A percentile compares a stretch with the other conserved stretches of the same genome.
Conservation (phyloP, 2,329 filamentous ascomycete genomes). For the Juglanconis sp. region DNA sequence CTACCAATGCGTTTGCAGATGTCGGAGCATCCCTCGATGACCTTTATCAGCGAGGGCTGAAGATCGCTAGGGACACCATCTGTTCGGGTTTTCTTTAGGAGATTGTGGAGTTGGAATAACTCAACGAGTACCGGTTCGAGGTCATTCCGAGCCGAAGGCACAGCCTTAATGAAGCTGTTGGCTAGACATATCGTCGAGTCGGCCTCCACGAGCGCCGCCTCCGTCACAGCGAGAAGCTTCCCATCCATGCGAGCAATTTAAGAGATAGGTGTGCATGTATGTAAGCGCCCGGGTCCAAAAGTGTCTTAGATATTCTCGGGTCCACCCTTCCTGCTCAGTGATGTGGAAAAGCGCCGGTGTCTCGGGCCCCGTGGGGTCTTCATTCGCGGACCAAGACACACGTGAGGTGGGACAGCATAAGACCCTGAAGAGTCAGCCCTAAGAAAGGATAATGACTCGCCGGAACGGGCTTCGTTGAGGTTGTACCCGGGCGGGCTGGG, state of each 20-base stretch:
- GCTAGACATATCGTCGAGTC: slow-evolving; percentile 5
- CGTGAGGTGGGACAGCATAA: no score
- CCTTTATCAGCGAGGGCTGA: slow-evolving; percentile 1
- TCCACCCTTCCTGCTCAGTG: not conserved
- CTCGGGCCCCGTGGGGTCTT: not conserved
- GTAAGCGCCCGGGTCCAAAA: not conserved
- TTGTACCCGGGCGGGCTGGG: no score
- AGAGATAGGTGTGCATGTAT: not conserved
- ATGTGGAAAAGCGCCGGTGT: not conserved
- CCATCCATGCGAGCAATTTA: slow-evolving; percentile 10
- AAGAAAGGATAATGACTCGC: no score
- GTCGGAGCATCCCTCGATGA: slow-evolving; percentile 10
- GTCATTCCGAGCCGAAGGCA: slow-evolving; percentile 12
- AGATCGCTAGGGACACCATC: not conserved
- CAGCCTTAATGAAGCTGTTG: slow-evolving; percentile 10
- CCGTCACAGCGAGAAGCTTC: slow-evolving; percentile 9
- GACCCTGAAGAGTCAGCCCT: no score
- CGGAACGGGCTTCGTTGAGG: no score
- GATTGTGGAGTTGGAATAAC: slow-evolving; percentile 2
- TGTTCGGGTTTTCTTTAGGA: slow-evolving; percentile 4
- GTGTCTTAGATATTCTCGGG: not conserved
- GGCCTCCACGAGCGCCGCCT: slow-evolving; percentile 12
- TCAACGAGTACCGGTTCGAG: slow-evolving; percentile 13
- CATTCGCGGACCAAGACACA: not conserved
- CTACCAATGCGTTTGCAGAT: slow-evolving; percentile 10